phyloP scores from a whole-genome alignment of 768 basidiomycete species.

The Trametes punicea region DNA sequence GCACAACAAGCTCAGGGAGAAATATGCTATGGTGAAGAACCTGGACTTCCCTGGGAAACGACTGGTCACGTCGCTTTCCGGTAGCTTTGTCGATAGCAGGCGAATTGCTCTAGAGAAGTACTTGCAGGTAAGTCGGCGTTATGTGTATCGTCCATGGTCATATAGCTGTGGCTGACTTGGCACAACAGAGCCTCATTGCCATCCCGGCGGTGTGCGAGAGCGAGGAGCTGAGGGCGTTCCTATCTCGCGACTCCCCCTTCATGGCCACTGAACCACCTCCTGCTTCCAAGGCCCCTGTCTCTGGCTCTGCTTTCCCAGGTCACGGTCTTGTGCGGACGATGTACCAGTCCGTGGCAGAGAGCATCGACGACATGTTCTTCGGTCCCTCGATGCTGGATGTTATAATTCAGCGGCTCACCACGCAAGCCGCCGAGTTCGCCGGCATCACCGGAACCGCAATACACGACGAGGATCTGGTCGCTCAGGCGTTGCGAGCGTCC shows the following conservation, averaged over 20 bases:
- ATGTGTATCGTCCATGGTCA: too few species aligned
- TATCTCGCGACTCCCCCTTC: constrained; percentile 86
- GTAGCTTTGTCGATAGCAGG: constrained; percentile 83
- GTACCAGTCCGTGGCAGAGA: constrained; percentile 89
- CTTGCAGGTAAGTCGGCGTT: constrained; percentile 66
- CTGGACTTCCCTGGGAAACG: constrained; percentile 93
- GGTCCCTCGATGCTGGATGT: constrained; percentile 95
- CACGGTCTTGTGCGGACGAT: constrained; percentile 80
- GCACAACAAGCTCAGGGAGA: constrained; percentile 82
- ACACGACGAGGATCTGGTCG: constrained; percentile 81
- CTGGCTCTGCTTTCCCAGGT: constrained; percentile 50
- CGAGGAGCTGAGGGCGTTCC: constrained; percentile 76
- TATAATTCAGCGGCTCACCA: constrained; percentile 85
- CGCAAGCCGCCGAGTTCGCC: constrained; percentile 86
- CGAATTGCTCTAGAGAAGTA: constrained; percentile 83
- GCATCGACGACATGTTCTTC: constrained; percentile 96
- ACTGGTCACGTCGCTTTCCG: constrained; percentile 83
- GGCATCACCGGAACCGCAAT: constrained; percentile 78
- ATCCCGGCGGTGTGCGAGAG: constrained; percentile 79
- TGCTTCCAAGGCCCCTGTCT: constrained; percentile 37
- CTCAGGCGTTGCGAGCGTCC: constrained; percentile 70
- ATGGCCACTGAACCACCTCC: constrained; percentile 49
- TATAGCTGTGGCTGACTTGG: neutral
- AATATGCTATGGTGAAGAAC: constrained; percentile 57
- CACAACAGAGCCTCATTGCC: constrained; percentile 64